Base-by-base conservation (phyloP, 2,329 filamentous ascomycete species). In the Trichoderma semiorbis region DNA sequence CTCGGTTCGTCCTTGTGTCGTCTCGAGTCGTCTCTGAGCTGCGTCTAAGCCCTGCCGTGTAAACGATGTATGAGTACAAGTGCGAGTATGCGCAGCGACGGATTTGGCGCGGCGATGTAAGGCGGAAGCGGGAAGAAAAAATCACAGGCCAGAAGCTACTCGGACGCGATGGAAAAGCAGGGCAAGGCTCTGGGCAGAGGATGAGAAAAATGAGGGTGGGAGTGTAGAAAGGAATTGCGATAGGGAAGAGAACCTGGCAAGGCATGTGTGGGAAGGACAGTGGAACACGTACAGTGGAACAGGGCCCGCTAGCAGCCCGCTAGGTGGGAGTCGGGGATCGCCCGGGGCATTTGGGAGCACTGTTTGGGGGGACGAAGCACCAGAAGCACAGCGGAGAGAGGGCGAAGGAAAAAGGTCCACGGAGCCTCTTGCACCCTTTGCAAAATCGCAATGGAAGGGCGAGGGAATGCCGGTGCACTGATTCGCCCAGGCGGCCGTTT, bases 401-500 rank as follows among this genome's bases (percentile, higher is more conserved):
- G 62, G 62, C 26, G 36, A 18, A 18, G 34, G 34, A 16, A 36
- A 47, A 61, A 28, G 58, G 57, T 39, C 57, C 67, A 21, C 36
- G 34, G 66, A 34, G 64, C 14, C 24, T 30, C 34, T 58, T 58
- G 65, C 47, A 58, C 36, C 66, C 43, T 50, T 50, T 50, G 43
- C 43, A 50, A 21, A 58, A 18, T 43, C 39, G 66, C 66, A n/a
- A 61, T 14, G 43, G 57, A 74, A 74, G 72, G 75, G 68, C 74
- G 75, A 73, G 77, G 75, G 75, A 74, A 72, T 71, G 75, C 72
- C 55, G 74, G 66, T 39, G 71, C 74, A 75, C 77, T 81, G 81
- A 80, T 81, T 81, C 79, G 80, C 79, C 80, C 77, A 80, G 79
- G 81, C 86, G 86, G 86, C 85, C 84, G 79, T 86, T 85, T 87